phyloP scores from a whole-genome alignment of 805 yeast species.

The Blastobotrys parvus region DNA sequence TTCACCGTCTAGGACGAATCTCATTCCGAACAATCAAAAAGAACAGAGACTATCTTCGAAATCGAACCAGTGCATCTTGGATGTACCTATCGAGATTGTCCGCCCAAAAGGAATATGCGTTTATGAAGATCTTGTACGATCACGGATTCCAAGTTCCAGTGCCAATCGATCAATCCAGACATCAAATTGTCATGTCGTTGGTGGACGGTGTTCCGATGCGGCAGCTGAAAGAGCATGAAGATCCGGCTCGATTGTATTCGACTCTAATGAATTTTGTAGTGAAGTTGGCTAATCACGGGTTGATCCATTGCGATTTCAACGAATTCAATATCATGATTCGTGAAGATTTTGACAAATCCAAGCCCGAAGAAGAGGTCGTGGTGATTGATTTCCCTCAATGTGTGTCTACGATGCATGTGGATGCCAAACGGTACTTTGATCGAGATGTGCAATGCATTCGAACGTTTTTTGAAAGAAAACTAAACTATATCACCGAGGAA shows the following conservation, averaged over 20 bases:
- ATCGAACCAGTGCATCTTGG: conserved; percentile 74
- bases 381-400: conserved; percentile 99
- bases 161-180: conserved; percentile 86
- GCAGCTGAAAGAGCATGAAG: conserved; percentile 59
- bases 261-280: conserved; percentile 84
- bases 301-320: conserved; percentile 95
- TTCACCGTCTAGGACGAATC: conserved; percentile 89
- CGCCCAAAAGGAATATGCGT: conserved; percentile 86
- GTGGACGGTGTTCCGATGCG: conserved; percentile 88
- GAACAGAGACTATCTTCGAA: conserved; percentile 82
- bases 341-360: conserved; percentile 34
- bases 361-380: conserved; percentile 59
- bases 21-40: conserved; percentile 89
- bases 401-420: conserved; percentile 83
- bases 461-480: conserved; percentile 69
- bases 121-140: conserved; percentile 65
- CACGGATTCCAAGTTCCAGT: conserved; percentile 81
- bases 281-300: conserved; percentile 73
- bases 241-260: conserved; percentile 66
- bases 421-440: conserved; percentile 80
- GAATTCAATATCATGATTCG: conserved; percentile 91
- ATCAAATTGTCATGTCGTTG: conserved; percentile 87
- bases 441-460: conserved; percentile 91
- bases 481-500: conserved; percentile 70
- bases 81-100: conserved; percentile 85